These are phyloP conservation scores for Carex kokanica DNA, from an alignment of 176 grass and related monocot species.

Conservation along the genomic window DNA sequence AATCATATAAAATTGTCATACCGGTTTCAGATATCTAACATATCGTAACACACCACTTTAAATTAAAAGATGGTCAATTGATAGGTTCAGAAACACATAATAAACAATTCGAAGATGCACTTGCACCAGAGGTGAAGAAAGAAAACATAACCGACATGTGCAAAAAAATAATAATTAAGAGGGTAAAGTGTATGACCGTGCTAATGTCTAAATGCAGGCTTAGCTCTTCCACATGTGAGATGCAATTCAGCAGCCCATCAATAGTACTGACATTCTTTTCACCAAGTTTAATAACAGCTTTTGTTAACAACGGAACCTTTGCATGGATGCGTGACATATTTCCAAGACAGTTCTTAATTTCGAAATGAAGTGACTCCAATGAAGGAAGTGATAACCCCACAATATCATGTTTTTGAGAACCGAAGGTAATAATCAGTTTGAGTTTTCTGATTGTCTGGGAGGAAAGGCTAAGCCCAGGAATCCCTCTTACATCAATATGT, in stretches of 20 bases:
- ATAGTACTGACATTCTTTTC: neutral
- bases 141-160: too few relatives aligned
- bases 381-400: neutral
- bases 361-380: neutral
- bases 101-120: too few relatives aligned
- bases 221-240: conserved; percentile 3
- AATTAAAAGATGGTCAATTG: too few relatives aligned
- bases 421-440: neutral
- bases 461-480: neutral
- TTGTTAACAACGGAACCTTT: neutral
- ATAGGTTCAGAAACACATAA: too few relatives aligned
- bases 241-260: neutral
- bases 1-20: neutral
- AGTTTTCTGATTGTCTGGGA: neutral
- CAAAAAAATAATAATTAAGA: too few relatives aligned
- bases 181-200: neutral
- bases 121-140: too few relatives aligned
- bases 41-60: too few relatives aligned
- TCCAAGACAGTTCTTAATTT: rapidly evolving
- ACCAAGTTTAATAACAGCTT: neutral
- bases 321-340: neutral
- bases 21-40: neutral
- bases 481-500: neutral
- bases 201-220: neutral
- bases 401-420: neutral